These are phyloP conservation scores for Xylaria bambusicola DNA, from an alignment of 495 filamentous ascomycete genomes.

Conservation along the genomic window DNA sequence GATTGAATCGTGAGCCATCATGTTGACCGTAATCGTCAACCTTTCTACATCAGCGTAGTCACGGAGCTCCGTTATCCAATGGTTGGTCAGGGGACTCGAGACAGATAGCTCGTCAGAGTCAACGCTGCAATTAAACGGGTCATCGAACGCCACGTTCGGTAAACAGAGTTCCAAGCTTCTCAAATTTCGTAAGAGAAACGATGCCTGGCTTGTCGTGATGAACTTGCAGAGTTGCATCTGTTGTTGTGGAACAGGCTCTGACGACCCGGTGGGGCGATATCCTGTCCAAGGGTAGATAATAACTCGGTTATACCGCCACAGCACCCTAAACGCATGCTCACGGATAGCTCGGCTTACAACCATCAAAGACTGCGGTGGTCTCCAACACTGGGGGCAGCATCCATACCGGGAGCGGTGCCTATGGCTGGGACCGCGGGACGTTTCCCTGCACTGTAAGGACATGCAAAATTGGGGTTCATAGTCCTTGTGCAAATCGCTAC, in stretches of 20 bases:
- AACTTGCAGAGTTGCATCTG: not conserved
- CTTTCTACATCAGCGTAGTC: not conserved
- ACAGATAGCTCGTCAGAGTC: not conserved
- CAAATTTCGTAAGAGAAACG: not conserved
- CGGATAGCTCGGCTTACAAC: not conserved
- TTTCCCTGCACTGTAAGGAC: not conserved
- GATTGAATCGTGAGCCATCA: not conserved
- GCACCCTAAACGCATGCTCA: not conserved
- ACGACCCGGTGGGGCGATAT: not conserved
- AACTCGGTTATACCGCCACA: not conserved
- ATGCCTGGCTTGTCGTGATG: not conserved
- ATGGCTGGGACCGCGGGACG: not conserved
- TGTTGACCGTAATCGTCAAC: not conserved
- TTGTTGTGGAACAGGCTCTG: not conserved
- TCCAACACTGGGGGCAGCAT: not conserved
- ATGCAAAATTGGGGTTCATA: not conserved
- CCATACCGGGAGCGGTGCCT: not conserved
- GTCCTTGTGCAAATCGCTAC: not conserved
- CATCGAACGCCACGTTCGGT: not conserved
- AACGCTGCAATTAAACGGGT: not conserved
- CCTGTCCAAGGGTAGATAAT: not conserved
- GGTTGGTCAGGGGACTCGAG: too few species aligned
- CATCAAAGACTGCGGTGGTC: not conserved
- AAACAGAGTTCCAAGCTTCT: not conserved
- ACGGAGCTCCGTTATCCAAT: not conserved